These are phyloP conservation scores for Annulohypoxylon nitens DNA, from an alignment of 495 filamentous ascomycete species.

Conservation along the genomic window DNA sequence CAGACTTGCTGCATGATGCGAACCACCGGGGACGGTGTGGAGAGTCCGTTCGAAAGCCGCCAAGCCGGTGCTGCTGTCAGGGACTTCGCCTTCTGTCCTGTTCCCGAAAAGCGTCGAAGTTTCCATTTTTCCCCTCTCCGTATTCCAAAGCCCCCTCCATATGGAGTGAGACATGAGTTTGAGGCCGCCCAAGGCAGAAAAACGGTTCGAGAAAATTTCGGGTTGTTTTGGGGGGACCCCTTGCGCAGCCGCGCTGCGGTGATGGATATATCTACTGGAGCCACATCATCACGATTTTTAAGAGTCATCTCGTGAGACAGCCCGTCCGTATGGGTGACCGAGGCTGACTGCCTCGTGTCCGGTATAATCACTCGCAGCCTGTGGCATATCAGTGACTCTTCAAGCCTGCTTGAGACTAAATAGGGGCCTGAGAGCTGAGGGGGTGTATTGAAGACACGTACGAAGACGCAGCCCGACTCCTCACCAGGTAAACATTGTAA, in stretches of 20 bases:
- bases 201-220: neutral
- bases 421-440: neutral
- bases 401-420: neutral
- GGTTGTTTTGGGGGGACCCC: neutral
- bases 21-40: conserved; percentile 12
- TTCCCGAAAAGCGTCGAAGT: neutral
- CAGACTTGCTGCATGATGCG: conserved; percentile 1
- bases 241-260: conserved; percentile 1
- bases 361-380: conserved; percentile 16
- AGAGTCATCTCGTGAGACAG: neutral
- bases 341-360: conserved; percentile 21
- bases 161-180: neutral
- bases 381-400: neutral
- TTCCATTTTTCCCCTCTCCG: neutral
- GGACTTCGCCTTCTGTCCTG: neutral
- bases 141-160: neutral
- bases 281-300: conserved; percentile 18
- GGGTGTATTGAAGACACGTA: neutral
- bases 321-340: conserved; percentile 13
- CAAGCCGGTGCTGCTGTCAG: neutral
- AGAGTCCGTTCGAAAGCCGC: neutral
- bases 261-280: conserved; percentile 24
- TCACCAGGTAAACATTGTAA: neutral
- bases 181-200: neutral
- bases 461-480: neutral